A percentile compares a stretch with the other conserved stretches of the same genome.
Conservation (phyloP, 2,329 filamentous ascomycete species). For the Epichloe gansuensis region DNA sequence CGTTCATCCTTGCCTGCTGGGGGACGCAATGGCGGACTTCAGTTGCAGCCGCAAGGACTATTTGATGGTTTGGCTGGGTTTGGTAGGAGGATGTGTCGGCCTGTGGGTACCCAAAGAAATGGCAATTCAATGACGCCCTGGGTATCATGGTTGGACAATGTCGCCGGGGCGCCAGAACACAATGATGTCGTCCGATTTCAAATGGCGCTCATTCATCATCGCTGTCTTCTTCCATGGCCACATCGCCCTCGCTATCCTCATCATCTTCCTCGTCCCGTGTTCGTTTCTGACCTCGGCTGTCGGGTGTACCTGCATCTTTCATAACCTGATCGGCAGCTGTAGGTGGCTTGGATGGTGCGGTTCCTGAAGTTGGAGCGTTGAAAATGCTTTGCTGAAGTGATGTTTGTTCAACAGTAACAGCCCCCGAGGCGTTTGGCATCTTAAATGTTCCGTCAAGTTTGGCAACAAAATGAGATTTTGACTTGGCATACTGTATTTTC, state of each 20-base stretch:
- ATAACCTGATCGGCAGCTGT: constrained; percentile 33
- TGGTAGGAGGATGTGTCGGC: constrained; percentile 69
- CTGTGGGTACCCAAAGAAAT: constrained; percentile 64
- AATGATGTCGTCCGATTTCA: background rate
- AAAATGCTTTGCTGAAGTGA: constrained; percentile 72
- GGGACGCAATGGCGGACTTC: constrained; percentile 62
- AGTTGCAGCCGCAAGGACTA: constrained; percentile 54
- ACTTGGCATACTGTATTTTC: constrained; percentile 86
- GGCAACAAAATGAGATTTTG: constrained; percentile 74
- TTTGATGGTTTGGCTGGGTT: constrained; percentile 77
- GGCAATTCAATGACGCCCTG: constrained; percentile 27
- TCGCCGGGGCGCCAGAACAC: background rate
- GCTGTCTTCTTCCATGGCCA: constrained; percentile 57
- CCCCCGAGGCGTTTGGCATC: constrained; percentile 43
- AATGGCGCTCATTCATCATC: constrained; percentile 48
- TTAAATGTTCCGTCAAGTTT: constrained; percentile 88
- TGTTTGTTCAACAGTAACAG: constrained; percentile 49
- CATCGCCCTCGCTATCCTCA: constrained; percentile 56
- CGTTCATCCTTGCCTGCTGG: constrained; percentile 83
- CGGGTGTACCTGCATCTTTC: constrained; percentile 40
- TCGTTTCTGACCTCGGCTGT: constrained; percentile 54
- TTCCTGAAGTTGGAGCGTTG: constrained; percentile 47
- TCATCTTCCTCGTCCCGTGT: constrained; percentile 51
- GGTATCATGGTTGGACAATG: background rate
- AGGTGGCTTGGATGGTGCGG: constrained; percentile 36